phyloP scores from a whole-genome alignment of 306 rosid genomes.

The Albizia julibrissin region DNA sequence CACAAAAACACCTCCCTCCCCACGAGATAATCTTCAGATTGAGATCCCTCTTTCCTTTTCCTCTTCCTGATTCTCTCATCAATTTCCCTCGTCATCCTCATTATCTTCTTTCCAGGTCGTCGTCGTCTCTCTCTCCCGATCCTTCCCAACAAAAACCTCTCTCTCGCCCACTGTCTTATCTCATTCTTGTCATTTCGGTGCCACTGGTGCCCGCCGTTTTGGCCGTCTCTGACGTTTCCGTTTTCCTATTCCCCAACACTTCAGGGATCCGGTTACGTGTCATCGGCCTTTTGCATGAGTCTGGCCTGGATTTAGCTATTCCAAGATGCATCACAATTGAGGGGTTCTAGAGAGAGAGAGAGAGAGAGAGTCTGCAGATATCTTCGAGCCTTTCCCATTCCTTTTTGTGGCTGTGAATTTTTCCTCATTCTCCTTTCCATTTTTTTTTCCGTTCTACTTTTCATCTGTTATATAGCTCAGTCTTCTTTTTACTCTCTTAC shows the following conservation, averaged over 20 bases:
- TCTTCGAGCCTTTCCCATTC: neutral
- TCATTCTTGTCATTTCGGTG: neutral
- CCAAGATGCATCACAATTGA: neutral
- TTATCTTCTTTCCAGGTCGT: neutral
- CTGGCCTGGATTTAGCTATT: neutral
- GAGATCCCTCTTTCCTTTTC: neutral
- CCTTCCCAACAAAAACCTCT: neutral
- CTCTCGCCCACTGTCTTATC: neutral
- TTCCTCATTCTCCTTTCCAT: neutral
- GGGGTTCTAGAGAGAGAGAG: neutral
- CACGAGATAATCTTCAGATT: neutral
- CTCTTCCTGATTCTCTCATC: no score
- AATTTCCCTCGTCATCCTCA: no score
- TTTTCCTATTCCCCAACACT: neutral
- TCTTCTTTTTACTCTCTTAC: neutral
- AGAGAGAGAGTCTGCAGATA: constrained; percentile 27
- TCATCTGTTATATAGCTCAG: neutral
- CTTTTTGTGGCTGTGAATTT: neutral
- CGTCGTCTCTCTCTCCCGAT: neutral
- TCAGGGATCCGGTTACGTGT: constrained; percentile 31
- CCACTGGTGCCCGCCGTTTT: neutral
- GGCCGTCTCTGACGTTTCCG: neutral
- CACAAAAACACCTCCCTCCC: neutral
- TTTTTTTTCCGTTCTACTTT: neutral
- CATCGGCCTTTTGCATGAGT: constrained; percentile 38